Evolutionary conservation across 768 basidiomycete genomes (phyloP), one percentile per base, ranked within the genome.

Genomic region (Cubamyces lactineus): DNA sequence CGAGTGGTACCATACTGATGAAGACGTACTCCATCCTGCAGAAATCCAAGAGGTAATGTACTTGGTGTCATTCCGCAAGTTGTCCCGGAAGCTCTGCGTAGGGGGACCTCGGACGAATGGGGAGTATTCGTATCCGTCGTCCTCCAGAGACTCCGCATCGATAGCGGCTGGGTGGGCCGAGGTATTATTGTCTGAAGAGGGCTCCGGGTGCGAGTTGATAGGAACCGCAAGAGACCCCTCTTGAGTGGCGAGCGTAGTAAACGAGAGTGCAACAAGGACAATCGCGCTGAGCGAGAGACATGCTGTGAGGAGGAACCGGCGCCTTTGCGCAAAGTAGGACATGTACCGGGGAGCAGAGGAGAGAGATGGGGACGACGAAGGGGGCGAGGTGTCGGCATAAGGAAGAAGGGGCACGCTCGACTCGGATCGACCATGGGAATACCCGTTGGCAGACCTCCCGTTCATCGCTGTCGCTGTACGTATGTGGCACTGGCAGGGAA

Each of bases 11-110:
- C 21, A 30, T 21, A 54, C 34, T 40, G n/a, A 26, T 19, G 70
- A 28, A 5, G 23, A 26, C 75, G 54, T 28, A 76, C 75, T 89
- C 89, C 89, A 91, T 42, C 89, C 89, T n/a, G 88, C 87, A 40
- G 85, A 84, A 42, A 85, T 77, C 87, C 87, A 91, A 15, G 87
- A 87, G 1, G 88, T 86, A 61, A 91, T 83, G 64, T 90, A 91
- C 64, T 86, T 79, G 4, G 76, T 75, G 58, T 88, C 83, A 19
- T 81, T 73, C 16, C 79, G 81, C 39, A 91, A 74, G 65, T 89
- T 90, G 65, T 89, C 89, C 78, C 85, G 77, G 73, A 88, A 88
- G 41, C 75, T 77, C 53, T 72, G 59, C 2, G 86, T 87, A 11
- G 88, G 86, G 2, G 78, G 74, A 0, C 88, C 88, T 9, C 68